A percentile compares a stretch with the other conserved stretches of the same genome.
Evolutionary conservation across 805 yeast species (phyloP).

Genomic region (Schizosaccharomyces lindneri): DNA sequence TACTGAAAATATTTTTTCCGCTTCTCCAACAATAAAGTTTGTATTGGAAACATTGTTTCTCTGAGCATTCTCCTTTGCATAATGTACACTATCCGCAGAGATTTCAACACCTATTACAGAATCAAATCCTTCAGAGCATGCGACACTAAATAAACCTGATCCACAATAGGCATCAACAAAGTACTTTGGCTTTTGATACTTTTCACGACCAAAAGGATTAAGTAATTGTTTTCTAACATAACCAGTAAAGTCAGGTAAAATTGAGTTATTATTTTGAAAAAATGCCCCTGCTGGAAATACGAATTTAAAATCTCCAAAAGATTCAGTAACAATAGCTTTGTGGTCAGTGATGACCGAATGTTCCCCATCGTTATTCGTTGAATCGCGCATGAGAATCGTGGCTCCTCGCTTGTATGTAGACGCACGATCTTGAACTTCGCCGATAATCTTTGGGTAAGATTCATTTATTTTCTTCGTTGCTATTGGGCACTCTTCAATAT

Average conservation of each 20-base stretch:
- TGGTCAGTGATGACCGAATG: slow-evolving; percentile 60
- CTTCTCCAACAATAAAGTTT: slow-evolving; percentile 70
- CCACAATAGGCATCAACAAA: slow-evolving; percentile 93
- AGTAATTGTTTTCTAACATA: slow-evolving; percentile 51
- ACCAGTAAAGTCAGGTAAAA: slow-evolving; percentile 55
- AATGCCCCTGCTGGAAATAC: slow-evolving; percentile 79
- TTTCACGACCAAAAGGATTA: slow-evolving; percentile 15
- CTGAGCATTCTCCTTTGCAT: slow-evolving; percentile 62
- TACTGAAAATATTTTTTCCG: slow-evolving; percentile 55
- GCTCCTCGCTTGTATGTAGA: slow-evolving; percentile 49
- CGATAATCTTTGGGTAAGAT: slow-evolving; percentile 50
- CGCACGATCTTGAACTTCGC: slow-evolving; percentile 23
- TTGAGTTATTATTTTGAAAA: slow-evolving; percentile 86
- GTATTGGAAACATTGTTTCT: slow-evolving; percentile 56
- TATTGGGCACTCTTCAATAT: slow-evolving; percentile 80
- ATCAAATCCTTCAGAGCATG: slow-evolving; percentile 61
- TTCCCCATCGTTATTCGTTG: slow-evolving; percentile 9
- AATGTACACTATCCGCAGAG: slow-evolving; percentile 68
- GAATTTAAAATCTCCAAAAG: slow-evolving; percentile 39
- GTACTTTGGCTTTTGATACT: slow-evolving; percentile 19
- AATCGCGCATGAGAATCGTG: slow-evolving; percentile 59
- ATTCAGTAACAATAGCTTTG: slow-evolving; percentile 58
- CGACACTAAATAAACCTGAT: slow-evolving; percentile 73
- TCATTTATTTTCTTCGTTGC: slow-evolving; percentile 59
- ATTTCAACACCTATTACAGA: slow-evolving; percentile 84